These are phyloP conservation scores for Globisporangium nagaii DNA, from an alignment of 352 stramenopile species.

Conservation along the genomic window DNA sequence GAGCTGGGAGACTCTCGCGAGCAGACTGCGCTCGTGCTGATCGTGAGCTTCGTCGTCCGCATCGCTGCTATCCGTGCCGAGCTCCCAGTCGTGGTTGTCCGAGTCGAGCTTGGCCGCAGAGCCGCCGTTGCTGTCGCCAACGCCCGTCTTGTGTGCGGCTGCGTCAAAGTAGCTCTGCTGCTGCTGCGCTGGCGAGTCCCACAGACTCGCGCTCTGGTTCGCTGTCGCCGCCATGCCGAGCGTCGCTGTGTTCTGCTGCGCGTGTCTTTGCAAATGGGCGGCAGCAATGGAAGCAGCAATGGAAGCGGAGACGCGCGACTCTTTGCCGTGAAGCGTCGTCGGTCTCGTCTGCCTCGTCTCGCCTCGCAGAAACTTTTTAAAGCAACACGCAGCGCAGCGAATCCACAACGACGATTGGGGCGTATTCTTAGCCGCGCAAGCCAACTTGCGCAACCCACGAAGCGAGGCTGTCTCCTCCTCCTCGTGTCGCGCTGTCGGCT, in stretches of 20 bases:
- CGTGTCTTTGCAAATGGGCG: constrained; percentile 1
- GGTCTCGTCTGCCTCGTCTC: too few species aligned
- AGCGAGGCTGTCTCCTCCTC: too few species aligned
- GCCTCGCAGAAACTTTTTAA: too few species aligned
- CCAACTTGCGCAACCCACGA: too few species aligned
- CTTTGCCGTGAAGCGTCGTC: background rate
- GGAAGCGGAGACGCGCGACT: background rate
- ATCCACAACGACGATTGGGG: too few species aligned
- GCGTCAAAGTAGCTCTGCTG: background rate
- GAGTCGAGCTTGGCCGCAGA: background rate
- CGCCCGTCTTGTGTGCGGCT: background rate
- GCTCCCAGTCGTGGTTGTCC: background rate
- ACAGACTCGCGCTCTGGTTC: background rate
- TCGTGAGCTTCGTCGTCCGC: background rate
- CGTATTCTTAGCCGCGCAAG: too few species aligned
- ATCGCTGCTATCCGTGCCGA: background rate
- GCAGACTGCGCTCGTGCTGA: constrained; percentile 7
- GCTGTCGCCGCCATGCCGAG: background rate
- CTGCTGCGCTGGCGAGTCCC: background rate
- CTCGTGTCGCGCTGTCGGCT: too few species aligned
- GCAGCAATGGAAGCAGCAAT: background rate
- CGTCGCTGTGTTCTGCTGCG: background rate
- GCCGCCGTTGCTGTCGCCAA: background rate
- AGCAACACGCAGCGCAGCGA: too few species aligned
- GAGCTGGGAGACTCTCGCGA: constrained; percentile 26